Conservation (phyloP, 2,329 filamentous ascomycete genomes). For the Nothopassalora personata region DNA sequence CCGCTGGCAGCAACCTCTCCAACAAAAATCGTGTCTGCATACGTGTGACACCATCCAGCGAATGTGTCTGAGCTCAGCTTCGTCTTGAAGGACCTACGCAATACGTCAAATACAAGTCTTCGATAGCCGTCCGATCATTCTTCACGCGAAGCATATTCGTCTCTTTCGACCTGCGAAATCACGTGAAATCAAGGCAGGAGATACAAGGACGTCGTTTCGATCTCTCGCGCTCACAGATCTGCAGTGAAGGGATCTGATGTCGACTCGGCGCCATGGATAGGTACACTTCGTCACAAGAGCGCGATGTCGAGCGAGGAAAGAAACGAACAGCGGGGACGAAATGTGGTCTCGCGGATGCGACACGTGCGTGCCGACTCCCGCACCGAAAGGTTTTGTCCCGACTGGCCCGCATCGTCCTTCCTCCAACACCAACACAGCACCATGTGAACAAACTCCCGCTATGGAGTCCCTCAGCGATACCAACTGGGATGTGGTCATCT, state of each 20-base stretch:
- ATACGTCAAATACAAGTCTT: neutral
- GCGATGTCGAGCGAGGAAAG: conserved; percentile 26
- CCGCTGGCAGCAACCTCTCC: too few relatives aligned
- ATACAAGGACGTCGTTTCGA: conserved; percentile 44
- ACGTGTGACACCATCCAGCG: too few relatives aligned
- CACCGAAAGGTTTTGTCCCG: neutral
- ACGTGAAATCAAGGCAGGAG: conserved; percentile 46
- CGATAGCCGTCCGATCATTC: neutral
- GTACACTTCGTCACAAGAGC: conserved; percentile 25
- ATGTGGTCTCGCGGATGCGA: conserved; percentile 1
- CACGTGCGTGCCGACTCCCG: neutral
- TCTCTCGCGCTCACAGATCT: conserved; percentile 40
- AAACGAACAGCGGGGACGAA: conserved; percentile 3
- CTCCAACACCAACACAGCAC: conserved; percentile 1
- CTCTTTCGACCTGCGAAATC: conserved; percentile 48
- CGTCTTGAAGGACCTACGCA: too few relatives aligned
- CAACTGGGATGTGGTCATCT: conserved; percentile 50
- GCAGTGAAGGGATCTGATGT: conserved; percentile 41
- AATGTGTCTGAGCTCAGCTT: too few relatives aligned
- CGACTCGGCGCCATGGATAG: conserved; percentile 22
- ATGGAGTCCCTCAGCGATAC: conserved; percentile 49
- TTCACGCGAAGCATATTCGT: conserved; percentile 35
- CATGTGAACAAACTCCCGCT: conserved; percentile 10
- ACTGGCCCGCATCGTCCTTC: conserved; percentile 3
- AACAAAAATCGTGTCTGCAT: too few relatives aligned